Evolutionary conservation across 2,329 filamentous ascomycete genomes (phyloP), one percentile per base, ranked within the genome.

Genomic region (Stagonosporopsis rhizophila): DNA sequence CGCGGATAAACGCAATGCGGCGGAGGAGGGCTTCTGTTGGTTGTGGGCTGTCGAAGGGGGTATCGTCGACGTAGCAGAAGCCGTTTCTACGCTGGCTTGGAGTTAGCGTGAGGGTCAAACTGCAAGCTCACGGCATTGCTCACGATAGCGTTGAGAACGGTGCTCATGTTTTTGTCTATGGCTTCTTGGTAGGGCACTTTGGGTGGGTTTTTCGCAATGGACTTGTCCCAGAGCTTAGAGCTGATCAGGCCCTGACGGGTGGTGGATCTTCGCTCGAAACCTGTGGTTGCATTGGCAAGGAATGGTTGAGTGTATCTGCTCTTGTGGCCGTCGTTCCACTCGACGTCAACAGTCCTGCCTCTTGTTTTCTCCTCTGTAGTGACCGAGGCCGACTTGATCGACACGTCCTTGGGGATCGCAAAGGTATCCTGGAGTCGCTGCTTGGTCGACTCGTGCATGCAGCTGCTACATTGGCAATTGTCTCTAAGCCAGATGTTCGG

Each of bases 1-100:
- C 83, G 17, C 93, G 86, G 67, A 98, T 93, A 61, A 94, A 94
- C 0, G 92, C 86, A 61, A 99, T 96, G 51, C 87, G 86, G 69
- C 91, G 84, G 2, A 98, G 81, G 1, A 97, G 81, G n/a, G 79
- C 73, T 75, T 94, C 77, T 0, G 93, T 97, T 6, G 87, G 83
- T 61, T 88, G 82, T 0, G 91, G 89, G 5, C 83, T 83, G 1
- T 61, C 41, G 20, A 60, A 55, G 12, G 92, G 91, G 14, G 89
- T 89, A 39, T 82, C 80, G 44, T 87, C 82, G 15, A 97, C 85
- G 69, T 94, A 94, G 65, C 84, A 90, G 71, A 96, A 92, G 3
- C 94, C 93, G 60, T 84, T 85, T 58, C 78, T 74, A 56, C 84
- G 84, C 90, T 93, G 59, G 23, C 6, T 3, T 14, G 14, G 17